phyloP scores from a whole-genome alignment of 108 stramenopile species.

The Nannochloropsis gaditana region DNA sequence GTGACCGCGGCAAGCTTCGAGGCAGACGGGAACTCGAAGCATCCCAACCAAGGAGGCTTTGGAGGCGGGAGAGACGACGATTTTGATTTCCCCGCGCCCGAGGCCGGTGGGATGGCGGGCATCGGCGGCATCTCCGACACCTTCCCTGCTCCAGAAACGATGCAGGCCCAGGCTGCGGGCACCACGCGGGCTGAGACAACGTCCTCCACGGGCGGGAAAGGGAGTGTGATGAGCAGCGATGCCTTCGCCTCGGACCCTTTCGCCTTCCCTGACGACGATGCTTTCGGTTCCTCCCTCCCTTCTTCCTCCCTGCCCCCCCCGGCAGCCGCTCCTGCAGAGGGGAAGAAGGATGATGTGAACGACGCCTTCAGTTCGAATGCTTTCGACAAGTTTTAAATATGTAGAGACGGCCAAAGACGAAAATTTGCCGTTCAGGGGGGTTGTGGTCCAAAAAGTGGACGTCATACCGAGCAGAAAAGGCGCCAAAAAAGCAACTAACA shows the following conservation, averaged over 20 bases:
- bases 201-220: not conserved
- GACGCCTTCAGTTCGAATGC: not conserved
- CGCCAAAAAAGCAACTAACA: too few relatives aligned
- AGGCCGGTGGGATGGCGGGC: not conserved
- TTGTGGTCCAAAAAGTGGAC: too few relatives aligned
- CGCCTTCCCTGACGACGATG: not conserved
- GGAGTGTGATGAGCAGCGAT: not conserved
- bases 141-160: not conserved
- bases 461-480: too few relatives aligned
- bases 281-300: not conserved
- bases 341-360: not conserved
- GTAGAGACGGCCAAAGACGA: not conserved
- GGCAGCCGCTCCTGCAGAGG: not conserved
- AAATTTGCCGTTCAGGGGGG: not conserved
- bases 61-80: not conserved
- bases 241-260: constrained; percentile 12
- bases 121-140: not conserved
- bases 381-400: not conserved
- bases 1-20: too few relatives aligned
- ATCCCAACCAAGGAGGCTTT: too few relatives aligned
- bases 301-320: not conserved
- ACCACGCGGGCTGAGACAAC: too few relatives aligned
- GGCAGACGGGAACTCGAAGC: too few relatives aligned
- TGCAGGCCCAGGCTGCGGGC: not conserved
- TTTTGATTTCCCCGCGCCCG: not conserved